phyloP scores from a whole-genome alignment of 129 eudicot genomes.

The Escallonia rubra region DNA sequence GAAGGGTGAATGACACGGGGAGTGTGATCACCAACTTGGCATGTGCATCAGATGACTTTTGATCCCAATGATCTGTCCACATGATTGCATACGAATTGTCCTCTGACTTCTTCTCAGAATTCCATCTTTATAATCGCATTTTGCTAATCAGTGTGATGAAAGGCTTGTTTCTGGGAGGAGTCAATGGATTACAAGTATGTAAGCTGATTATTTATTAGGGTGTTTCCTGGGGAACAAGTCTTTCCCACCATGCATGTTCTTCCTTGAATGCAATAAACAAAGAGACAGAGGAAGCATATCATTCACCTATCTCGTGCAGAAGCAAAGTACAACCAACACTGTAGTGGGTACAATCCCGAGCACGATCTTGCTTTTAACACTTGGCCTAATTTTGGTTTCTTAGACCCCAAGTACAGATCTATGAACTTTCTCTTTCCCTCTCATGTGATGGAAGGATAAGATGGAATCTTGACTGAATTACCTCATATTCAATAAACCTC shows the following conservation, averaged over 20 bases:
- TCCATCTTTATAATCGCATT: background rate
- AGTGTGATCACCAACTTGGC: constrained; percentile 9
- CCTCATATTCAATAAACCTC: constrained; percentile 27
- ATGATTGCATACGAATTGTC: constrained; percentile 9
- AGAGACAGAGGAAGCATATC: background rate
- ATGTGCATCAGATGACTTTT: constrained; percentile 24
- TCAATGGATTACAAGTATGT: background rate
- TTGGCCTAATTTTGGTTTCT: constrained; percentile 1
- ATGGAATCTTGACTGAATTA: constrained; percentile 36
- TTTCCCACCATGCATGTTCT: constrained; percentile 16
- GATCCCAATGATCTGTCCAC: constrained; percentile 28
- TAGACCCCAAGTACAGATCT: constrained; percentile 26
- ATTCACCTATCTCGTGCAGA: background rate
- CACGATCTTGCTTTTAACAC: too few relatives aligned
- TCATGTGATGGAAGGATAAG: constrained; percentile 42
- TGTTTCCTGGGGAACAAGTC: constrained; percentile 4
- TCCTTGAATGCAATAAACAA: background rate
- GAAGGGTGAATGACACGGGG: background rate
- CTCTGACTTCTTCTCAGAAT: constrained; percentile 18
- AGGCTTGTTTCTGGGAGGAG: background rate
- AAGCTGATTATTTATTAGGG: background rate
- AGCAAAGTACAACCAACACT: too few relatives aligned
- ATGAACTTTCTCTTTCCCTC: constrained; percentile 25
- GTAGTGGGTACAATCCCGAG: too few relatives aligned
- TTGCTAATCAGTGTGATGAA: too few relatives aligned